Evolutionary conservation across 2,329 filamentous ascomycete genomes (phyloP).

Genomic region (Fusarium mundagurra): DNA sequence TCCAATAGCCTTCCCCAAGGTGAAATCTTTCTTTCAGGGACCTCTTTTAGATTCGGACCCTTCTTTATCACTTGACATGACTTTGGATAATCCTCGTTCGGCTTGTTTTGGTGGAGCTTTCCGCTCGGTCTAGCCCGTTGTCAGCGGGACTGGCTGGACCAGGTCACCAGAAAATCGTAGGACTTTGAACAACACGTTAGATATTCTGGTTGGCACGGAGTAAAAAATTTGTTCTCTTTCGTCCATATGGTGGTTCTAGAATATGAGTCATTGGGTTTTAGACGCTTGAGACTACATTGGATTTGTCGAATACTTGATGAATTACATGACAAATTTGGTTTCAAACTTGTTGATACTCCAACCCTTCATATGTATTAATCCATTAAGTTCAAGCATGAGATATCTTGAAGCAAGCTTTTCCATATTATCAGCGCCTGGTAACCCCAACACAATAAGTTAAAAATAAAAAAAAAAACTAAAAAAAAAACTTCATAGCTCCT

Average conservation of each 20-base stretch:
- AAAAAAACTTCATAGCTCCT: slow-evolving; percentile 50
- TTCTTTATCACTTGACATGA: slow-evolving; percentile 16
- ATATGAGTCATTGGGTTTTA: neutral
- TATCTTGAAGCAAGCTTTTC: slow-evolving; percentile 9
- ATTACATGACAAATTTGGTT: neutral
- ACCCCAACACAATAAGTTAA: neutral
- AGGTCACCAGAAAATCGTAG: slow-evolving; percentile 25
- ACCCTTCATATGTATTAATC: neutral
- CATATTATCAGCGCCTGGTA: neutral
- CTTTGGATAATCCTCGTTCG: slow-evolving; percentile 13
- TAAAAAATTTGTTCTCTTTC: neutral
- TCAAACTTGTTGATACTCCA: neutral
- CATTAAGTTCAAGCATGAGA: neutral
- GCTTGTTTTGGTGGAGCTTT: slow-evolving; percentile 32
- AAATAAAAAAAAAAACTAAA: neutral
- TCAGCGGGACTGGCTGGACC: slow-evolving; percentile 27
- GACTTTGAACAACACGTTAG: neutral
- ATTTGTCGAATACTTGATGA: neutral
- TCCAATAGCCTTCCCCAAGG: neutral
- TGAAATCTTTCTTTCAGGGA: neutral
- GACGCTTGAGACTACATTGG: neutral
- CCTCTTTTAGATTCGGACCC: neutral
- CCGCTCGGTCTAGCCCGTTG: slow-evolving; percentile 37
- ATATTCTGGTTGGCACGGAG: neutral
- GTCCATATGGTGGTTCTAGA: neutral